Base-by-base conservation (phyloP, 2,329 filamentous ascomycete species). In the Metarhizium guizhouense region DNA sequence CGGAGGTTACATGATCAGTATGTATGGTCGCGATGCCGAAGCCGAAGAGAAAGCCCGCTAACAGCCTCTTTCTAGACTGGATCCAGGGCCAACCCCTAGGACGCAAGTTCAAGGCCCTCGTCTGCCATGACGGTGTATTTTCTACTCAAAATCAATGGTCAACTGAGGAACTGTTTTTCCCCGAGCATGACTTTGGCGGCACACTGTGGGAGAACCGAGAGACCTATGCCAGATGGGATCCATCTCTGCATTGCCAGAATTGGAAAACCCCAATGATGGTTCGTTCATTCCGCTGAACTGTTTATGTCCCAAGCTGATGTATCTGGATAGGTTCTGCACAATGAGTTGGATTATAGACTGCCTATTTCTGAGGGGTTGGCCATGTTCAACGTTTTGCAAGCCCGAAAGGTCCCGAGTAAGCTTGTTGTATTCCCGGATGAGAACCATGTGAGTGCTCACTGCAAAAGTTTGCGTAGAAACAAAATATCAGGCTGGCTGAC, bases 221-320 rank as follows among this genome's bases (percentile, higher is more conserved):
- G 14, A 78, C 74, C 29, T 90, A 88, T 64, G 81, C 82, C 64
- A 81, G 79, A 62, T 90, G 84, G 83, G 86, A 90, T 67, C 87
- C 87, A 0, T 77, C 86, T 0, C 73, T 76, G 53, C 75, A 80
- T 53, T 79, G 82, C 57, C 72, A 78, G 40, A 79, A 93, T 62
- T 96, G 92, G 92, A 75, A 81, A 1, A 96, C 92, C 1, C 94
- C 94, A 0, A 86, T 94, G 71, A 76, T 99, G 59, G 85, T 95
- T 62, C 58, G 72, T 65, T 47, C 20, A 20, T 5, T 5, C n/a
- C n/a, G 8, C 13, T 29, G 18, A 18, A 32, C 8, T 36, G 16
- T 43, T 1, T 5, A 14, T 7, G 20, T 48, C 58, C 18, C 56
- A 49, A 48, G 29, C 55, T 61, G n/a, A 62, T 51, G n/a, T 5